Evolutionary conservation across 208 protist genomes (phyloP), one percentile per base, ranked within the genome.

Genomic region (Endotrypanum monterogeii): DNA sequence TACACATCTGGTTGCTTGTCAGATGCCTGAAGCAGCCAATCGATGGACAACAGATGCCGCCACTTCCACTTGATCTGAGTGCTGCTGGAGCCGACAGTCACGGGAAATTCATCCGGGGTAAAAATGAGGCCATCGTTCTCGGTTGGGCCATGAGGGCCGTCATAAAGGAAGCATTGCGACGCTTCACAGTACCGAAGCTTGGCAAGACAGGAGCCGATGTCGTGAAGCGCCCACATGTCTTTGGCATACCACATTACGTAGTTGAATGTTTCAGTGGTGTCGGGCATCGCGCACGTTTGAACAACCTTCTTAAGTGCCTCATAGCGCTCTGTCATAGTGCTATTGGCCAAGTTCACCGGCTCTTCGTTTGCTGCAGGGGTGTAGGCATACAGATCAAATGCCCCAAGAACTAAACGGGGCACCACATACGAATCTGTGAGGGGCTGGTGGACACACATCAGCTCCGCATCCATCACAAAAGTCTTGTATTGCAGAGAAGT

Each of bases 1-100:
- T 89, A 90, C 44, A 80, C 37, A 62, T 82, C 76, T 0, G 71
- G 56, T 28, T 67, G 41, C 48, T 82, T 78, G 52, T 74, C 74
- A 16, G 77, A 66, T 9, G 81, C 83, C 30, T 55, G 76, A 54
- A 81, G 28, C 69, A 84, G 81, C 86, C 84, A 95, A 74, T 95
- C 91, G 23, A 95, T 87, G 35, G 91, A 94, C 30, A 95, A 79
- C 50, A 90, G 80, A 25, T 80, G 76, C 39, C 71, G 85, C 89
- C 91, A 95, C 76, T 95, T 95, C 91, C 91, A 95, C 79, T 95
- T 95, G 44, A 94, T 39, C 70, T 95, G 91, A 7, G 48, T 71
- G 63, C 77, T 80, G 73, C 84, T 89, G 28, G 91, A 82, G 16
- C 91, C 91, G 52, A 82, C 77, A 55, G 74, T 46, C 61, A 95